Conservation (phyloP, 257 asterid genomes). For the Nicotiana tomentosiformis region DNA sequence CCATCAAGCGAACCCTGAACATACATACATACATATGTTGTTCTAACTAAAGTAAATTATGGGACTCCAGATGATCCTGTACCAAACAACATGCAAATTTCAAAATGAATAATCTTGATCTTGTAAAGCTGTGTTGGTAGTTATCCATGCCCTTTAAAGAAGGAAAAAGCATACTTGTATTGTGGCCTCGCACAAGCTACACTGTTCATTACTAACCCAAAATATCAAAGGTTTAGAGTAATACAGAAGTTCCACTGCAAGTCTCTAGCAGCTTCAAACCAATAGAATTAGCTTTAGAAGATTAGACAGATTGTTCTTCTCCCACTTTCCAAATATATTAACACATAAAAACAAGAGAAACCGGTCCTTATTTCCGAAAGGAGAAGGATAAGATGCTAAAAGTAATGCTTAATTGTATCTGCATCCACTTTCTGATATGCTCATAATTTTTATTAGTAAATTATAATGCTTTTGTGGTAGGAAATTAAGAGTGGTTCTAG, state of each 20-base stretch:
- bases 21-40: neutral
- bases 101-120: neutral
- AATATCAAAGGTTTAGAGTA: neutral
- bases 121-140: neutral
- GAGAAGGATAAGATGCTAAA: neutral
- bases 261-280: neutral
- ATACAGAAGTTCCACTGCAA: neutral
- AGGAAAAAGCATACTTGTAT: neutral
- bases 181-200: neutral
- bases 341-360: neutral
- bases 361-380: neutral
- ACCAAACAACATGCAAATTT: neutral
- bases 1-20: neutral
- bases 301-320: conserved; percentile 3
- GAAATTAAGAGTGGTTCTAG: neutral
- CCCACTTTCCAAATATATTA: neutral
- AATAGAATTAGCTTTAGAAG: neutral
- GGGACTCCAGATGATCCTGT: neutral
- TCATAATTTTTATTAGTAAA: neutral
- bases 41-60: neutral
- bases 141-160: neutral
- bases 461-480: neutral
- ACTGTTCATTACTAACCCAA: neutral
- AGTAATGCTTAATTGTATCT: neutral
- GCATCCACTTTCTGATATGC: neutral